Conservation (phyloP, 1,284 basidiomycete species). For the Cryptococcus sp. region DNA sequence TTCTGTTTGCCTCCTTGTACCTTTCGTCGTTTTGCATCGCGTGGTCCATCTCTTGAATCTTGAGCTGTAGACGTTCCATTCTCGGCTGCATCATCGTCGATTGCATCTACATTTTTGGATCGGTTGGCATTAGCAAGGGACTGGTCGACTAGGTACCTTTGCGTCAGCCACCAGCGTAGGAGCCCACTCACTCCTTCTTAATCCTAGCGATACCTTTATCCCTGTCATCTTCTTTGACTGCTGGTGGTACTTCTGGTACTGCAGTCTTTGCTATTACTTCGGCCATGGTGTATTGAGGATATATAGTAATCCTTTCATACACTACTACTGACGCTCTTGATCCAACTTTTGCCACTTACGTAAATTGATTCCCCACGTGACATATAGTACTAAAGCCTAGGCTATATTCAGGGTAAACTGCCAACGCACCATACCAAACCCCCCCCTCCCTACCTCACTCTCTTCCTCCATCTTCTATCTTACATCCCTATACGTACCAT, state of each 20-base stretch:
- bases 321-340: too few species aligned
- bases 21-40: slow-evolving; percentile 42
- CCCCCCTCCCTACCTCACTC: slow-evolving; percentile 5
- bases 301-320: neutral
- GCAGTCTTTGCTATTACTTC: slow-evolving; percentile 5
- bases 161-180: neutral
- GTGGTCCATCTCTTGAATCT: slow-evolving; percentile 5
- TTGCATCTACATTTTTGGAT: slow-evolving; percentile 6
- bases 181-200: slow-evolving; percentile 63
- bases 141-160: slow-evolving; percentile 58
- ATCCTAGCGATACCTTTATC: slow-evolving; percentile 62
- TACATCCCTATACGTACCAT: neutral
- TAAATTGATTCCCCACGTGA: neutral
- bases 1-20: slow-evolving; percentile 61
- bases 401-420: neutral
- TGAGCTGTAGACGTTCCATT: slow-evolving; percentile 53
- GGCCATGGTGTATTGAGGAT: slow-evolving; percentile 11
- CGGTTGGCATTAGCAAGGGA: slow-evolving; percentile 52
- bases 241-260: slow-evolving; percentile 22
- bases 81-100: slow-evolving; percentile 67
- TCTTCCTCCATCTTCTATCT: slow-evolving; percentile 2
- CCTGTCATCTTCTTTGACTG: slow-evolving; percentile 16
- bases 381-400: neutral
- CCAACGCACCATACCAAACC: slow-evolving; percentile 1
- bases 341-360: neutral